Evolutionary conservation across 1,139 yeast species (phyloP), one percentile per base, ranked within the genome.

Genomic region (Kurtzmaniella quercitrusa): DNA sequence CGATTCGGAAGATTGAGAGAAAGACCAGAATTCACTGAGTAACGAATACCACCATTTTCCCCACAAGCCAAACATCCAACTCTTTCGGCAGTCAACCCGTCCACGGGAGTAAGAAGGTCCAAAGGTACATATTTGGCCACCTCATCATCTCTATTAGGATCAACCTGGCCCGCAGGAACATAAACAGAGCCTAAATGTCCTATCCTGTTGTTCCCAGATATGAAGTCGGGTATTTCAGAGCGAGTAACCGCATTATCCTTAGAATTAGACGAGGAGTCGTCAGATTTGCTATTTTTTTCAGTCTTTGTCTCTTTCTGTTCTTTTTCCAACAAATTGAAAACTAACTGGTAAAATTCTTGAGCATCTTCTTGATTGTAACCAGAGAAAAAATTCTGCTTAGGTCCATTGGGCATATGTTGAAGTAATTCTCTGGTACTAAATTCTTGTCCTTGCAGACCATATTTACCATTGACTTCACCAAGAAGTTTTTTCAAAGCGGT

Each of bases 291-390:
- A 21, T 34, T 42, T 4, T 46, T 45, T 11, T 43, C 43, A n/a
- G 45, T 46, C 36, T 57, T 36, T 9, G 14, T 30, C 15, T 5
- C 33, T 33, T 68, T 71, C 51, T 64, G 70, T 48, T 88, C 95
- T 42, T 75, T 76, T 59, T 88, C 97, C 41, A 88, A 67, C 42
- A 85, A 78, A 36, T 77, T 73, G 73, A 88, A 73, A 3, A 88
- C 76, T 48, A 86, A 78, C 59, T 88, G 96, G 65, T 88, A 88
- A 55, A 88, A 88, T 59, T 88, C 97, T 62, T 89, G 96, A 0
- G 96, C 96, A 63, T 88, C 97, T 61, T 88, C 96, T 62, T 88
- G 97, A 54, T 86, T 88, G 56, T 88, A 87, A 1, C 96, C 93
- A 39, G 82, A 64, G 55, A 88, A 81, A 49, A 88, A 75, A 56